Percentiles rank a stretch among this genome's conserved stretches.
Evolutionary conservation across 2,329 filamentous ascomycete genomes (phyloP).

Genomic region (Colletotrichum sp.): DNA sequence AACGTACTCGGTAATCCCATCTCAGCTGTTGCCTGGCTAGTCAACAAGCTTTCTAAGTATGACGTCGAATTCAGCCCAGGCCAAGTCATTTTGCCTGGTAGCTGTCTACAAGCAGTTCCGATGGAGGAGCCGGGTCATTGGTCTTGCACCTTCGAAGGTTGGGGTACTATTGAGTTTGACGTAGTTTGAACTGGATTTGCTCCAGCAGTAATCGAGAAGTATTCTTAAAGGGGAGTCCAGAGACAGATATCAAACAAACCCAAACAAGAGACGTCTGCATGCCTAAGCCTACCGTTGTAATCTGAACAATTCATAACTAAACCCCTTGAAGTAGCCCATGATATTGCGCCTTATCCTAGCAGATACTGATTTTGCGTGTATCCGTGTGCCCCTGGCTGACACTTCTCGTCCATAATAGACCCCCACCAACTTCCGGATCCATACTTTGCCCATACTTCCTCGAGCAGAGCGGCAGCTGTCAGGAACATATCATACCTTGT

Average conservation of each 20-base stretch:
- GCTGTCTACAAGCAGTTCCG: constrained; percentile 27
- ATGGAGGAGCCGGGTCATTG: constrained; percentile 25
- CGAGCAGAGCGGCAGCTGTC: constrained; percentile 20
- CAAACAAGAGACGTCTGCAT: background rate
- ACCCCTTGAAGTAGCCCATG: background rate
- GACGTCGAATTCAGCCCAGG: constrained; percentile 27
- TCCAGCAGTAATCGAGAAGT: background rate
- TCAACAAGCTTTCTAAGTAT: constrained; percentile 27
- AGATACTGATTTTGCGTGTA: background rate
- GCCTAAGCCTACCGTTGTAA: background rate
- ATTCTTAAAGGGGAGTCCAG: background rate
- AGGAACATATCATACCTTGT: constrained; percentile 36
- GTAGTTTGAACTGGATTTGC: background rate
- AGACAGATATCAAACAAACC: background rate
- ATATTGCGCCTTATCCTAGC: background rate
- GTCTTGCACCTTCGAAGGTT: constrained; percentile 27
- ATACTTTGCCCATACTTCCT: constrained; percentile 23
- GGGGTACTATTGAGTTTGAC: constrained; percentile 28
- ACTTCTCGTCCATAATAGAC: background rate
- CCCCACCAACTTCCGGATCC: background rate
- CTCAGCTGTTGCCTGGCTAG: constrained; percentile 27
- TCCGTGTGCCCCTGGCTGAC: background rate
- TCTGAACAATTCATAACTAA: background rate
- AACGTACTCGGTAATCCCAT: constrained; percentile 29
- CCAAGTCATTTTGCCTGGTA: constrained; percentile 28